Percentiles rank a stretch among this genome's conserved stretches.
Evolutionary conservation across 768 basidiomycete genomes (phyloP).

Genomic region (Mycena amicta): DNA sequence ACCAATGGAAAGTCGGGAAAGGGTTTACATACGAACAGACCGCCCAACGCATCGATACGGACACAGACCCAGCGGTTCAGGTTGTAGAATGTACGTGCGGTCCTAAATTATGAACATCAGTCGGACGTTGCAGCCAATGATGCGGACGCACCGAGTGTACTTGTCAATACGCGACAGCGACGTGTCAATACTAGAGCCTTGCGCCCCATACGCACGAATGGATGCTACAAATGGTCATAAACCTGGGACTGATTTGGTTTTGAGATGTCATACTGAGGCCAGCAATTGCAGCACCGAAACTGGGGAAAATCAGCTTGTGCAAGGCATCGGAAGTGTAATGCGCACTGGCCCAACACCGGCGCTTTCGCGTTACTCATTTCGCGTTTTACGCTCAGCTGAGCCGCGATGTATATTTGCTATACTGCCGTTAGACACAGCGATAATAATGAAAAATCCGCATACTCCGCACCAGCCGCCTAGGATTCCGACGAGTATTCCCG

Average conservation of each 20-base stretch:
- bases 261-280: constrained; percentile 44
- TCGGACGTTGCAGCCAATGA: not conserved
- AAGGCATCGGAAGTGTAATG: constrained; percentile 9
- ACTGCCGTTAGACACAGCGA: not conserved
- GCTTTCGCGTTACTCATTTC: constrained; percentile 31
- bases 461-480: constrained; percentile 35
- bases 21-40: constrained; percentile 38
- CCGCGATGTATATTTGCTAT: constrained; percentile 29
- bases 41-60: constrained; percentile 45
- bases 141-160: constrained; percentile 30
- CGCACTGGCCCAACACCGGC: constrained; percentile 36
- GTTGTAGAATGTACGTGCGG: constrained; percentile 41
- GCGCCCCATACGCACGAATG: constrained; percentile 54
- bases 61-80: constrained; percentile 41
- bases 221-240: constrained; percentile 29
- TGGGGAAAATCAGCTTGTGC: not conserved
- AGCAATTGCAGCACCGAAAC: constrained; percentile 32
- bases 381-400: constrained; percentile 30
- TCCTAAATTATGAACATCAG: constrained; percentile 10
- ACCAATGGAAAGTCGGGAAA: not conserved
- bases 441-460: not conserved
- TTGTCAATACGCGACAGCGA: constrained; percentile 44
- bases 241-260: no score
- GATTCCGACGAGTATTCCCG: constrained; percentile 29
- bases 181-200: constrained; percentile 37